Conservation (phyloP, 176 grass and related monocot species). For the Carex cristatella region DNA sequence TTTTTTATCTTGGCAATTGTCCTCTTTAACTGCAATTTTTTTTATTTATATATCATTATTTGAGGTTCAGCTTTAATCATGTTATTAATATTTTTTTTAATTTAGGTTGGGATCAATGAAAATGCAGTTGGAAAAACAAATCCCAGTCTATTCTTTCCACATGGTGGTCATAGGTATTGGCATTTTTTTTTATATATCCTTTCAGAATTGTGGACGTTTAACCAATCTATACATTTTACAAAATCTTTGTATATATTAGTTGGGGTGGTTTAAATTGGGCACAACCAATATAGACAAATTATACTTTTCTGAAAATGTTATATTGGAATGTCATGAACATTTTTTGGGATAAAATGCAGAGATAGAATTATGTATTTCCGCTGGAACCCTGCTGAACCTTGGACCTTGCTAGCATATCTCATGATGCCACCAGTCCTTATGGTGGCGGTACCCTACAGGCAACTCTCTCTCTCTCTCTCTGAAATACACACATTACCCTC, state of each 20-base stretch:
- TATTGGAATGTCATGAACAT: too few relatives aligned
- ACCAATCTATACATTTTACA: too few relatives aligned
- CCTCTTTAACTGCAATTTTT: neutral
- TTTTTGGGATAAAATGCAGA: constrained; percentile 23
- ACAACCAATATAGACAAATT: too few relatives aligned
- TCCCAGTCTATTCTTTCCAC: constrained; percentile 86
- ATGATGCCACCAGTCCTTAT: too few relatives aligned
- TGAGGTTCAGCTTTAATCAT: neutral
- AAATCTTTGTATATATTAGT: too few relatives aligned
- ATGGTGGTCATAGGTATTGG: constrained; percentile 81
- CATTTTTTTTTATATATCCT: too few relatives aligned
- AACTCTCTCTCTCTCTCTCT: too few relatives aligned
- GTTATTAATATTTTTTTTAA: constrained; percentile 33
- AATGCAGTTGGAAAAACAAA: constrained; percentile 28
- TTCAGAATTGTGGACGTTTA: too few relatives aligned
- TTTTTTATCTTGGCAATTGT: neutral
- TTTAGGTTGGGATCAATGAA: constrained; percentile 51
- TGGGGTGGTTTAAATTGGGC: too few relatives aligned
- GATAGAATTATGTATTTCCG: constrained; percentile 85
- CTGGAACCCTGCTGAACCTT: constrained; percentile 88
- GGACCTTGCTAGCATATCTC: constrained; percentile 28
- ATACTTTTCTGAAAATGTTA: too few relatives aligned
- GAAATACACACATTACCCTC: too few relatives aligned
- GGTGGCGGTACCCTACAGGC: too few relatives aligned
- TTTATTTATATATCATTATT: constrained; percentile 6